A percentile compares a stretch with the other conserved stretches of the same genome.
Conservation (phyloP, 2,329 filamentous ascomycete genomes). For the Hypoxylon sp. region DNA sequence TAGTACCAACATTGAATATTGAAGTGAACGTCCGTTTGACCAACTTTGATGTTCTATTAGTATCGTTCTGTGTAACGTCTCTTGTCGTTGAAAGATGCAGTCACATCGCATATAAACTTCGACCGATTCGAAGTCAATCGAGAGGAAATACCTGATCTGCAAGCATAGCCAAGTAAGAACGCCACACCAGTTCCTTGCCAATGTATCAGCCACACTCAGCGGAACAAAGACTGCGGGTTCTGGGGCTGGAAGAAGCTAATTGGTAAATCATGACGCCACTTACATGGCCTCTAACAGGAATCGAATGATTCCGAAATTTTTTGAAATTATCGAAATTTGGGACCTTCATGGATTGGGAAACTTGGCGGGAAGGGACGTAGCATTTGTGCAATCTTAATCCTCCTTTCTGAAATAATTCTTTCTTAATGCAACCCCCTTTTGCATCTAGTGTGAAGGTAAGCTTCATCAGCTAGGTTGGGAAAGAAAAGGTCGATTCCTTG, state of each 20-base stretch:
- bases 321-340: slow-evolving; percentile 41
- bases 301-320: slow-evolving; percentile 40
- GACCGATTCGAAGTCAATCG: background rate
- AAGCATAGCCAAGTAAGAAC: background rate
- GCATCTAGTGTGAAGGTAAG: slow-evolving; percentile 14
- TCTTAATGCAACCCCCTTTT: slow-evolving; percentile 31
- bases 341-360: slow-evolving; percentile 17
- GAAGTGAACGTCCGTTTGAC: background rate
- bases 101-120: background rate
- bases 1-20: too few species aligned
- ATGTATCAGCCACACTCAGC: slow-evolving; percentile 8
- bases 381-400: slow-evolving; percentile 38
- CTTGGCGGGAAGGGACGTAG: slow-evolving; percentile 28
- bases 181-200: slow-evolving; percentile 3
- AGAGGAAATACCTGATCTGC: background rate
- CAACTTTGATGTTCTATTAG: background rate
- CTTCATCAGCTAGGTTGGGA: slow-evolving; percentile 5
- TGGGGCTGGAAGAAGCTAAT: slow-evolving; percentile 19
- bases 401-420: slow-evolving; percentile 28
- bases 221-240: background rate
- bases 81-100: background rate
- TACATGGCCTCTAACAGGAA: slow-evolving; percentile 24
- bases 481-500: slow-evolving; percentile 22
- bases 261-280: slow-evolving; percentile 43
- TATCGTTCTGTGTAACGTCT: background rate